Conservation (phyloP, 1,139 yeast genomes). For the Candida gigantensis region DNA sequence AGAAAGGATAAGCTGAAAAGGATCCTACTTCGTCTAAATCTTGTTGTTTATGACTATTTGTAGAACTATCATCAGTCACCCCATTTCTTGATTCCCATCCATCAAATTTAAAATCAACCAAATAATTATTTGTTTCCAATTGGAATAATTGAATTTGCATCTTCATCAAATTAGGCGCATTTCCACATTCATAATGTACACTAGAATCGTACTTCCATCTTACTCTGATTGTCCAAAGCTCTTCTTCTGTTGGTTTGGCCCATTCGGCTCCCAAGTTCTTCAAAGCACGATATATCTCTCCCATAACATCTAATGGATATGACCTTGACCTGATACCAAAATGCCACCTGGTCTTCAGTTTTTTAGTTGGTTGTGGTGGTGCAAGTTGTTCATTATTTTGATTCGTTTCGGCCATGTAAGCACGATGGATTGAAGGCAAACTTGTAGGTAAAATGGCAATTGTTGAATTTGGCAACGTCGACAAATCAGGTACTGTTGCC, state of each 20-base stretch:
- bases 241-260: constrained; percentile 92
- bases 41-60: constrained; percentile 19
- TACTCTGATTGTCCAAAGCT: constrained; percentile 95
- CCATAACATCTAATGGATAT: constrained; percentile 97
- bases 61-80: neutral
- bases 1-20: constrained; percentile 91
- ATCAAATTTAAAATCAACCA: constrained; percentile 96
- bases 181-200: constrained; percentile 22
- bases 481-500: constrained; percentile 51
- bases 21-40: constrained; percentile 75
- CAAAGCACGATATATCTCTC: constrained; percentile 93
- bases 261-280: constrained; percentile 96
- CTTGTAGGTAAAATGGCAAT: constrained; percentile 94
- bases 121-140: constrained; percentile 90
- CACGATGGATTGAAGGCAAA: constrained; percentile 90
- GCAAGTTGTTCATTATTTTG: constrained; percentile 46
- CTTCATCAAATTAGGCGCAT: constrained; percentile 63
- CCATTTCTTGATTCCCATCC: constrained; percentile 69
- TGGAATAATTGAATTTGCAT: constrained; percentile 97
- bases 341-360: constrained; percentile 96
- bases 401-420: constrained; percentile 74
- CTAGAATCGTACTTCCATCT: constrained; percentile 80
- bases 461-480: constrained; percentile 59
- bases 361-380: constrained; percentile 70
- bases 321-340: constrained; percentile 96